Evolutionary conservation across 192 early-diverging fungal species (phyloP), one percentile per base, ranked within the genome.

Genomic region (Coemansia sp.): DNA sequence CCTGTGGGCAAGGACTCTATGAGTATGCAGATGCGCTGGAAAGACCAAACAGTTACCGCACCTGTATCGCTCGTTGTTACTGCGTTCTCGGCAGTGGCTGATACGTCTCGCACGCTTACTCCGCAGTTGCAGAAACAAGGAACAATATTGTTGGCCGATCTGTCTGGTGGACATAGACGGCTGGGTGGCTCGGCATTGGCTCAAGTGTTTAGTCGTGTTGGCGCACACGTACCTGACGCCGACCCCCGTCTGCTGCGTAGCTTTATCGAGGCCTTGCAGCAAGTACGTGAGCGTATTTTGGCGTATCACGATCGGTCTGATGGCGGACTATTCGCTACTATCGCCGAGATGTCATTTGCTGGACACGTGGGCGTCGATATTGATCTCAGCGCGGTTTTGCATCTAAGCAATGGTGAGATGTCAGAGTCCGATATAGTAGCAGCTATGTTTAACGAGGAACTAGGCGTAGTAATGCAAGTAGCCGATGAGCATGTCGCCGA

Each of bases 1-100:
- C 98, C 98, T 6, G 98, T 99, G 19, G 98, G 98, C 62, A 99
- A 99, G 87, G 98, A 99, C 84, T 98, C 96, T 9, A 96, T 98
- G 96, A 95, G 93, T 42, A 99, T 99, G 98, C 95, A 96, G 86
- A 92, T 95, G 84, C 90, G 90, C 69, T 98, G 95, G 95, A n/a
- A 6, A 56, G 39, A 71, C 77, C 82, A 83, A 0, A 11, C 12
- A 27, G 93, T 98, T 19, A 96, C 92, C 4, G 91, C 96, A 8
- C 98, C 98, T 0, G 75, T 99, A 56, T 90, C 94, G 59, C 84
- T 98, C 40, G 93, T 93, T 69, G 91, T 99, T 51, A 98, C 97
- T 2, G 95, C 92, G 1, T 98, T 95, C 76, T 90, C 90, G 27
- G 89, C 93, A 2, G 98, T 98, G n/a, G 75, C 72, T 15, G 91